Evolutionary conservation across 1,284 basidiomycete species (phyloP).

Genomic region (Amylostereum areolatum): DNA sequence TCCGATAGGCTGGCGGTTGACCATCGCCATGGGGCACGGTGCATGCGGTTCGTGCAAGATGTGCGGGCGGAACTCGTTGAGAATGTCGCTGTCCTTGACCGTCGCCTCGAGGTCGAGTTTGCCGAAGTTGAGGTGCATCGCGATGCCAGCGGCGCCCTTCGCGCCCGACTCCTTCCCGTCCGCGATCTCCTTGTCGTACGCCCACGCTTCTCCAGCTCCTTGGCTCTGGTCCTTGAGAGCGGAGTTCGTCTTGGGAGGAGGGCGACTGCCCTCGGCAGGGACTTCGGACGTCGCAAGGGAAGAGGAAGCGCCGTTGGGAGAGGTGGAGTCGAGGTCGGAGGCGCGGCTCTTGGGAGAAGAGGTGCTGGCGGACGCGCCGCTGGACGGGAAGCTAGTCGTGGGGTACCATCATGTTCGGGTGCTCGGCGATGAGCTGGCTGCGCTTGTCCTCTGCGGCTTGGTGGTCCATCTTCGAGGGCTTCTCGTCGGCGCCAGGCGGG

Average conservation of each 20-base stretch:
- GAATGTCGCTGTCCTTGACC: constrained; percentile 4
- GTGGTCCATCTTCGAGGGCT: neutral
- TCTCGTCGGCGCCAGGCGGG: neutral
- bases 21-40: constrained; percentile 70
- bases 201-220: neutral
- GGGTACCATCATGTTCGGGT: constrained; percentile 4
- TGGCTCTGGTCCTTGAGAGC: neutral
- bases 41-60: constrained; percentile 52
- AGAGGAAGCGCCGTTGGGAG: too few relatives aligned
- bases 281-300: too few relatives aligned
- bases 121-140: neutral
- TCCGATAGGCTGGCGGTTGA: constrained; percentile 41
- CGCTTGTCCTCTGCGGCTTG: neutral
- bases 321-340: too few relatives aligned
- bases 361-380: neutral
- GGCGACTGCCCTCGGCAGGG: too few relatives aligned
- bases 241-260: neutral
- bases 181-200: neutral
- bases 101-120: neutral
- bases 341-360: too few relatives aligned
- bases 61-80: constrained; percentile 42
- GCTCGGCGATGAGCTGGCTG: neutral
- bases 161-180: neutral
- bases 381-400: neutral
- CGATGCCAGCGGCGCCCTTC: neutral